Evolutionary conservation across 768 basidiomycete species (phyloP), one percentile per base, ranked within the genome.

Genomic region (Termitomyces bulborhizus): DNA sequence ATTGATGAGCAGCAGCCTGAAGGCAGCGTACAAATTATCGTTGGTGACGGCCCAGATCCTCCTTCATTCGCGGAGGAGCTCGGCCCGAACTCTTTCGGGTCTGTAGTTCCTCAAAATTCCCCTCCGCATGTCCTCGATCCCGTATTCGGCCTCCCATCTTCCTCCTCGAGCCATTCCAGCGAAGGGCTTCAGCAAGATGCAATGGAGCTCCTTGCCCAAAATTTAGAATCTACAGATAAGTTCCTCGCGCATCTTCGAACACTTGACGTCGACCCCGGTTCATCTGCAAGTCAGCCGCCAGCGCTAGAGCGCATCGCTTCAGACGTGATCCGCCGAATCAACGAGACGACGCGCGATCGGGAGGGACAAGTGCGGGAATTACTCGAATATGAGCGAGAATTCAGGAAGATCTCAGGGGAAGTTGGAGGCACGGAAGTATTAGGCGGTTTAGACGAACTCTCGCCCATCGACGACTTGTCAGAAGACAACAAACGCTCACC

Each of bases 361-460:
- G 92, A 94, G 66, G 79, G 76, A 3, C 92, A 94, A 69, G 81
- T 91, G 4, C 85, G 92, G 50, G 88, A 85, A 63, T 69, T 94
- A 51, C 71, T 85, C 36, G 88, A 85, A 59, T 87, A 79, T 65
- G 91, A 93, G 63, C 80, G 90, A 51, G 86, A 93, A 68, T 83
- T 94, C 64, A 78, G 81, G 60, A 83, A 83, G 65, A 88, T 91
- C 61, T 82, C 84, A 1, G 82, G 80, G 4, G 90, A 92, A 67
- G 81, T 89, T 16, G 87, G 88, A 39, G 91, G 91, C 18, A 79
- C 73, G 39, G 90, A 93, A 39, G 82, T 82, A 9, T 74, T 94
- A 9, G 82, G 83, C 11, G 76, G 77, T 60, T 71, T 93, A 51
- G 88, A 92, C 15, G 82, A 78, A 55, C 72, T 93, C 24, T 74